A percentile compares a stretch with the other conserved stretches of the same genome.
Conservation (phyloP, 768 basidiomycete genomes). For the Boletus eberwhitei region DNA sequence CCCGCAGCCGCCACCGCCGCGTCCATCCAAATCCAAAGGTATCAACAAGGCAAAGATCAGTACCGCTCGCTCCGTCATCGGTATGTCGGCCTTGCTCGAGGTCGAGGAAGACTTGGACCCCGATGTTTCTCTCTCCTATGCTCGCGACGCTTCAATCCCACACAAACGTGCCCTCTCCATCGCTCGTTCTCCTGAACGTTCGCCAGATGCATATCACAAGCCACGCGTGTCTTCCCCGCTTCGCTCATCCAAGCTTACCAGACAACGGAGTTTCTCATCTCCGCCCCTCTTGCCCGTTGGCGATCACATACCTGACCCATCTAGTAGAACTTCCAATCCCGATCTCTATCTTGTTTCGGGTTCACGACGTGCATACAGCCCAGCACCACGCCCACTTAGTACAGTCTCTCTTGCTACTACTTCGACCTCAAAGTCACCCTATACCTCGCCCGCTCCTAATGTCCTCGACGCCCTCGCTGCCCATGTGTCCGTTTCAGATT, state of each 20-base stretch:
- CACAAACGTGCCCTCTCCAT: constrained; percentile 18
- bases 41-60: constrained; percentile 31
- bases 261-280: constrained; percentile 32
- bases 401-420: constrained; percentile 8
- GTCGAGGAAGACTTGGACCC: constrained; percentile 46
- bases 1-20: constrained; percentile 15
- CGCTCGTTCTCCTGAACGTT: constrained; percentile 10
- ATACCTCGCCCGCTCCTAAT: constrained; percentile 28
- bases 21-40: constrained; percentile 27
- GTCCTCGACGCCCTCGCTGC: constrained; percentile 33
- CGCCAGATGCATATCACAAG: constrained; percentile 10
- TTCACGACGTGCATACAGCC: constrained; percentile 5
- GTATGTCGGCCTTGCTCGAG: constrained; percentile 52
- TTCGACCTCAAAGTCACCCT: constrained; percentile 32
- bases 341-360: constrained; percentile 6
- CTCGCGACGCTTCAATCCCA: constrained; percentile 4
- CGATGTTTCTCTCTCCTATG: constrained; percentile 9
- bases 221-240: constrained; percentile 27
- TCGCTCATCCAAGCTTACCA: constrained; percentile 21
- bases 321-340: neutral
- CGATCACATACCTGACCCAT: constrained; percentile 4
- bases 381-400: constrained; percentile 16
- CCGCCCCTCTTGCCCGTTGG: constrained; percentile 17
- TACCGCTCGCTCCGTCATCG: constrained; percentile 43
- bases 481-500: constrained; percentile 27